Base-by-base conservation (phyloP, 2,329 filamentous ascomycete species). In the Botrytis squamosa region DNA sequence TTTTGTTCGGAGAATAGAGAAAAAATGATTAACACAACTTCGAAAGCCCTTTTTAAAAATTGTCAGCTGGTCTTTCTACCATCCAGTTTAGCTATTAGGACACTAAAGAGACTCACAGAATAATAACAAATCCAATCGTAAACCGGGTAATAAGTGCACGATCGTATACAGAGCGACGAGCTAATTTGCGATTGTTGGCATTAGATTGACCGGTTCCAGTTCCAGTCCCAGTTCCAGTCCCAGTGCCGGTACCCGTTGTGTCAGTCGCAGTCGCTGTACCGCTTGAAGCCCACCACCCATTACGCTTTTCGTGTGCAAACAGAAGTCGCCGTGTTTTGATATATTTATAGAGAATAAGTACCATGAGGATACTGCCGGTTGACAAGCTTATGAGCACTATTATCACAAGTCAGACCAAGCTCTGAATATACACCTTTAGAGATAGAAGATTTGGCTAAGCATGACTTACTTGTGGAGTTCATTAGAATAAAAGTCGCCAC, bases 101-200 rank as follows among this genome's bases (percentile, higher is more conserved):
- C 0, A 16, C n/a, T 18, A 72, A 18, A 38, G 20, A 57, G 33
- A 71, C 44, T 52, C 14, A 80, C 79, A 76, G 80, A 60, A 86
- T 76, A 18, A 84, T 80, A 4, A 83, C 72, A 73, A 86, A 86
- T 2, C 81, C 84, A 20, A 86, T 81, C 2, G 82, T 82, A 75
- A 86, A 86, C 16, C 85, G 83, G 10, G 83, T 79, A 9, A 86
- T 76, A 8, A 86, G 80, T 81, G 84, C 85, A 59, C 79, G 81
- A 75, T 86, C 84, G 75, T 86, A 86, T 16, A 85, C 84, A 40
- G 80, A 82, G 52, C 77, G 73, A 38, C 77, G 77, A 20, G 70
- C 74, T 33, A 42, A n/a, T 38, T 16, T 46, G 52, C 12, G 44
- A 42, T 69, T 63, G 33, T 70, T 70, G 55, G n/a, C 72, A 20